phyloP scores from a whole-genome alignment of 495 filamentous ascomycete genomes.

The Neurospora sp. region DNA sequence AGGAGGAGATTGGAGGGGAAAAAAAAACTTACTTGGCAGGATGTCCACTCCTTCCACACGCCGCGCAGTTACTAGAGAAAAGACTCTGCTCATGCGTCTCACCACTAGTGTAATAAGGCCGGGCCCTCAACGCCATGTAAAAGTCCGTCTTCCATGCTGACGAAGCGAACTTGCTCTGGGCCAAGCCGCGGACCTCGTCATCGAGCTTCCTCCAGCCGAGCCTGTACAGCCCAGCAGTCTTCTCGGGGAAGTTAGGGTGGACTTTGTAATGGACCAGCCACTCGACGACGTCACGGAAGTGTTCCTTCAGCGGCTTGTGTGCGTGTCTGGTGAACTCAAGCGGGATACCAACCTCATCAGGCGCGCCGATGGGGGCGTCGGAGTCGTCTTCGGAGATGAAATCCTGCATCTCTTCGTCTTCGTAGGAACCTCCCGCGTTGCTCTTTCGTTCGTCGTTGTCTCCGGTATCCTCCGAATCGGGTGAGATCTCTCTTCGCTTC shows the following conservation, averaged over 20 bases:
- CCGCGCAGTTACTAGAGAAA: constrained; percentile 64
- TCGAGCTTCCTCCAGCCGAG: constrained; percentile 68
- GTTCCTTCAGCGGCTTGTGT: constrained; percentile 59
- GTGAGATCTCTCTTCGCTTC: neutral
- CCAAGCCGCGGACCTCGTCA: constrained; percentile 57
- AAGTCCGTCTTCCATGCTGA: constrained; percentile 65
- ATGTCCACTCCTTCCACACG: constrained; percentile 64
- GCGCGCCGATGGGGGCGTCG: constrained; percentile 52
- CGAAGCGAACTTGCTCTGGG: constrained; percentile 62
- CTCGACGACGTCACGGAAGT: constrained; percentile 70
- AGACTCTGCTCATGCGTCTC: constrained; percentile 29
- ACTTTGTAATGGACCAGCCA: constrained; percentile 70
- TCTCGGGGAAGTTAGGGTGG: constrained; percentile 55
- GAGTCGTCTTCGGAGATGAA: constrained; percentile 59
- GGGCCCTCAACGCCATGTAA: constrained; percentile 49
- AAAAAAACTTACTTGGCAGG: constrained; percentile 39
- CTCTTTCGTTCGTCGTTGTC: constrained; percentile 16
- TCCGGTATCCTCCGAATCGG: constrained; percentile 13
- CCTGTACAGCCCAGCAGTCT: constrained; percentile 52
- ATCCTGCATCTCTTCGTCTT: constrained; percentile 56
- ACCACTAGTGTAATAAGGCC: constrained; percentile 35
- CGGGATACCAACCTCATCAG: constrained; percentile 48
- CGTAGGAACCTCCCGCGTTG: constrained; percentile 18
- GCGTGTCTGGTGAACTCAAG: constrained; percentile 59
- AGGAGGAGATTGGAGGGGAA: no score